phyloP scores from a whole-genome alignment of 2,329 filamentous ascomycete species.

The Talaromyces marneffei region DNA sequence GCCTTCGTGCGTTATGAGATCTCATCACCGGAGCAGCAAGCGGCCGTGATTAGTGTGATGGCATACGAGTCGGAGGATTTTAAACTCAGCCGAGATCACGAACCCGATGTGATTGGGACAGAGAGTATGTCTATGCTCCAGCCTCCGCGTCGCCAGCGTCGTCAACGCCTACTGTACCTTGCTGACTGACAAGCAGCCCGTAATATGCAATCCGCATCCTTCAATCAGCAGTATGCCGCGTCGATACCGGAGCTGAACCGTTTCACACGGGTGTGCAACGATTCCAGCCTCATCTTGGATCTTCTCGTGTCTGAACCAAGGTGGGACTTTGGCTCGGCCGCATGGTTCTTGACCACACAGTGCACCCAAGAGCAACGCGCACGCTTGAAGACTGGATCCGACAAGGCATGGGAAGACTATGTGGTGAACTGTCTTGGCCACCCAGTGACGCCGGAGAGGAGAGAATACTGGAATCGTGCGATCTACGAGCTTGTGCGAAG shows the following conservation, averaged over 20 bases:
- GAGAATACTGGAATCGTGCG: constrained; percentile 47
- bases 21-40: constrained; percentile 53
- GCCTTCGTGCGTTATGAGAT: constrained; percentile 57
- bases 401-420: constrained; percentile 49
- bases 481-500: constrained; percentile 24
- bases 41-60: constrained; percentile 64
- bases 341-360: constrained; percentile 56
- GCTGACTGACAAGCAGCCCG: constrained; percentile 36
- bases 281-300: constrained; percentile 42
- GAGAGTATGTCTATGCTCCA: constrained; percentile 44
- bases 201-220: constrained; percentile 57
- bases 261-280: constrained; percentile 28
- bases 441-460: constrained; percentile 41
- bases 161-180: neutral
- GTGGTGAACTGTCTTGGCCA: constrained; percentile 51
- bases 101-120: constrained; percentile 60
- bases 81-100: constrained; percentile 64
- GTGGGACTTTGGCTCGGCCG: constrained; percentile 53
- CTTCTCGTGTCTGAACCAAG: constrained; percentile 45
- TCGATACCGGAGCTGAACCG: constrained; percentile 40
- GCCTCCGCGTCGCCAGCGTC: no score
- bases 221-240: constrained; percentile 51
- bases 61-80: constrained; percentile 66
- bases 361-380: constrained; percentile 43
- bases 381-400: constrained; percentile 41